Percentiles rank a stretch among this genome's conserved stretches.
Evolutionary conservation across 257 asterid genomes (phyloP).

Genomic region (Ballota nigra): DNA sequence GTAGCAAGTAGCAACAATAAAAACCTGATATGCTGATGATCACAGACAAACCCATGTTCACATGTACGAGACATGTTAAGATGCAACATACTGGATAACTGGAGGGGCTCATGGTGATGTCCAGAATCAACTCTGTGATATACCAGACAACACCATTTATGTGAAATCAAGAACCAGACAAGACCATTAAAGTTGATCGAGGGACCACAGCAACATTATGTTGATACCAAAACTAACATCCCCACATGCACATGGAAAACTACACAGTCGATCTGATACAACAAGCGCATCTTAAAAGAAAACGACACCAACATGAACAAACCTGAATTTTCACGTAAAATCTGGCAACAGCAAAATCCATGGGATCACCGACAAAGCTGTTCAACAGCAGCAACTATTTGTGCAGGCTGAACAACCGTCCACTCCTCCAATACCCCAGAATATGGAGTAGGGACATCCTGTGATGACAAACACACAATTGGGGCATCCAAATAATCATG

Average conservation of each 20-base stretch:
- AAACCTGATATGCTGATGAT: not conserved
- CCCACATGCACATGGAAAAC: not conserved
- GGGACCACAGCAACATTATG: not conserved
- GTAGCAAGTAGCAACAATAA: no score
- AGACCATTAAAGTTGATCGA: not conserved
- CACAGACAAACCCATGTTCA: slow-evolving; percentile 21
- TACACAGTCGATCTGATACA: slow-evolving; percentile 6
- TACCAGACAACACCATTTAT: not conserved
- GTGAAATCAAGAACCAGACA: not conserved
- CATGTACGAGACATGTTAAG: slow-evolving; percentile 8
- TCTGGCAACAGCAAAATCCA: slow-evolving; percentile 6
- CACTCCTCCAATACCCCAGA: slow-evolving; percentile 73
- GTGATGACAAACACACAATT: slow-evolving; percentile 68
- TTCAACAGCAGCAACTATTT: slow-evolving; percentile 79
- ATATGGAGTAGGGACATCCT: slow-evolving; percentile 88
- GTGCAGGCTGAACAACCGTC: slow-evolving; percentile 85
- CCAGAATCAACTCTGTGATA: not conserved
- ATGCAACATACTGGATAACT: not conserved
- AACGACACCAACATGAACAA: not conserved
- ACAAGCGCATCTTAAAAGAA: not conserved
- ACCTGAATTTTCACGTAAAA: slow-evolving; percentile 1
- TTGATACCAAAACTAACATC: not conserved
- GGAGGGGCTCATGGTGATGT: not conserved
- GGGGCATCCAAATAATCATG: slow-evolving; percentile 82
- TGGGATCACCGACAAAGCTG: slow-evolving; percentile 54